Evolutionary conservation across 345 rosid genomes (phyloP), one percentile per base, ranked within the genome.

Genomic region (Murraya koenigii): DNA sequence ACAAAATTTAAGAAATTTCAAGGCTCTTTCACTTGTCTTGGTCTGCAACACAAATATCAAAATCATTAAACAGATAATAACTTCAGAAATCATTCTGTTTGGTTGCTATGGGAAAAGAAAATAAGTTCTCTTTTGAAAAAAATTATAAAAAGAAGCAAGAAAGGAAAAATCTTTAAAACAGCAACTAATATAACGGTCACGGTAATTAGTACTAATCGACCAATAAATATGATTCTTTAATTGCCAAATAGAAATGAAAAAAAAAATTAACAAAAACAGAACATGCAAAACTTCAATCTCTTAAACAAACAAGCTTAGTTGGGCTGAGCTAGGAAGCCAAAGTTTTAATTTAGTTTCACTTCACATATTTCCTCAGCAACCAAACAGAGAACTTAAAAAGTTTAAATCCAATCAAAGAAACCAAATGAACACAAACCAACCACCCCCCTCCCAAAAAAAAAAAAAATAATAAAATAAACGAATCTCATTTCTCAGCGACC

Each of bases 161-260:
- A 58, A 63, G 69, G 68, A 39, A 78, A 64, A 69, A 35, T 59
- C 38, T 82, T 58, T 75, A 63, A 63, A 49, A 82, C 75, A 52
- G 71, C 35, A 65, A 58, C 62, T 54, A 71, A 69, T 41, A 77
- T 78, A 11, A 65, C 8, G 7, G 39, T 44, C 35, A 17, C 32
- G 55, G 58, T 44, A 25, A 25, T 69, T 44, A 69, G 72, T 54
- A 10, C 26, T 8, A 8, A 65, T 65, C 22, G 44, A 44, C 38
- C 19, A 26, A 6, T 26, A 30, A n/a, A 17, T 23, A 22, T 3
- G 1, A 58, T 56, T 55, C 10, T 56, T 33, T 32, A 30, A 52
- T 30, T 32, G 7, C 38, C 47, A 71, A n/a, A 55, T 20, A 32
- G 20, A 32, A 33, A 55, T 54, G 25, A 30, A 22, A 32, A 32